Conservation (phyloP, 441 rosid genomes). For the Sinapis alba region DNA sequence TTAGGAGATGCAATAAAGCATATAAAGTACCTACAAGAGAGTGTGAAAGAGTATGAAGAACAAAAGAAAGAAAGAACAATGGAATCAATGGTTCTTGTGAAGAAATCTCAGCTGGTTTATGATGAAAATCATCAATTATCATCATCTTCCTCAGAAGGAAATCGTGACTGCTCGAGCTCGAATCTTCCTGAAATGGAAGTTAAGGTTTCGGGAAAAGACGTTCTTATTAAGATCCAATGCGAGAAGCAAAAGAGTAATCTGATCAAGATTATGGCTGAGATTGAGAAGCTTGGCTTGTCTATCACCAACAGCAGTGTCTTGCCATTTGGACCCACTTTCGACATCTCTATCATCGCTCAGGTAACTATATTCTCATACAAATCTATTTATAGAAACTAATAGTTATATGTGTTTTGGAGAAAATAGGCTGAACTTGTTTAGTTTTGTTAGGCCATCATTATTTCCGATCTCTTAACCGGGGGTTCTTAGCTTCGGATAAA, state of each 20-base stretch:
- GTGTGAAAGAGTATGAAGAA: slow-evolving; percentile 67
- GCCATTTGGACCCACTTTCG: slow-evolving; percentile 68
- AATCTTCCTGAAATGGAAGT: slow-evolving; percentile 71
- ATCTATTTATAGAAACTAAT: neutral
- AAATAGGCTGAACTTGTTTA: neutral
- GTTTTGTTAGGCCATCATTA: too few species aligned
- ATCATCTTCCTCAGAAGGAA: slow-evolving; percentile 40
- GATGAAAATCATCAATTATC: slow-evolving; percentile 37
- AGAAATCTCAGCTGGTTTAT: slow-evolving; percentile 55
- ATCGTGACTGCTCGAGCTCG: slow-evolving; percentile 32
- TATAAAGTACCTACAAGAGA: slow-evolving; percentile 77
- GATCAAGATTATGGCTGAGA: slow-evolving; percentile 42
- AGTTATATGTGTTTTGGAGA: neutral
- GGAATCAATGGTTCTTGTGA: slow-evolving; percentile 68
- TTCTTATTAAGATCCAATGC: slow-evolving; percentile 64
- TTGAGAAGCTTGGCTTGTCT: slow-evolving; percentile 55
- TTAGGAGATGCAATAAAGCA: slow-evolving; percentile 83
- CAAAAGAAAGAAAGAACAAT: slow-evolving; percentile 54
- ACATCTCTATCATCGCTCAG: slow-evolving; percentile 68
- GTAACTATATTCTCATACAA: slow-evolving; percentile 36
- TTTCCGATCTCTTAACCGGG: too few species aligned
- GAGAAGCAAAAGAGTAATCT: slow-evolving; percentile 54
- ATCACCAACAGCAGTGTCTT: slow-evolving; percentile 52
- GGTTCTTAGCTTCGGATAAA: too few species aligned
- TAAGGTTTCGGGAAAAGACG: slow-evolving; percentile 53